A percentile compares a stretch with the other conserved stretches of the same genome.
phyloP scores from a whole-genome alignment of 805 yeast genomes.

The Candida coquimbonensis region DNA sequence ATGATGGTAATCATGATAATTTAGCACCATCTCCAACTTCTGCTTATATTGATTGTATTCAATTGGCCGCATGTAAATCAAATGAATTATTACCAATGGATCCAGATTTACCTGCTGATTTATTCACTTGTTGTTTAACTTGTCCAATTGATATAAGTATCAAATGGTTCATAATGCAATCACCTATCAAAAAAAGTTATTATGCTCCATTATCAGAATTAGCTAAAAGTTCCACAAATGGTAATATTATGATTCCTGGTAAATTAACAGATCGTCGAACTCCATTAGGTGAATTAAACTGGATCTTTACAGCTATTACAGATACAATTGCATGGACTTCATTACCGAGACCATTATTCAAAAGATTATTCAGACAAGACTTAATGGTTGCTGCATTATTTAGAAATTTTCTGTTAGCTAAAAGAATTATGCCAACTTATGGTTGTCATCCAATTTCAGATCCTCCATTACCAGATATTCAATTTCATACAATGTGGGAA shows the following conservation, averaged over 20 bases:
- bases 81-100: conserved; percentile 86
- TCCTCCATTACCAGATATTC: conserved; percentile 83
- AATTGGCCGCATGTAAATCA: conserved; percentile 85
- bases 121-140: conserved; percentile 91
- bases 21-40: conserved; percentile 37
- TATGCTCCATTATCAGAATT: conserved; percentile 33
- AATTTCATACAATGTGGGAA: conserved; percentile 92
- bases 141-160: conserved; percentile 93
- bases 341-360: conserved; percentile 79
- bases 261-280: conserved; percentile 88
- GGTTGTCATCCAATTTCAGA: conserved; percentile 93
- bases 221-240: conserved; percentile 26
- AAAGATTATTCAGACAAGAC: conserved; percentile 88
- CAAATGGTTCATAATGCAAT: conserved; percentile 84
- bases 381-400: conserved; percentile 94
- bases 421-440: conserved; percentile 85
- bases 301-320: conserved; percentile 97
- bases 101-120: conserved; percentile 92
- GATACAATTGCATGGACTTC: conserved; percentile 98
- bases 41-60: conserved; percentile 77
- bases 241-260: conserved; percentile 72
- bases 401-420: conserved; percentile 86
- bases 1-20: conserved; percentile 42
- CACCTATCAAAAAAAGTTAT: conserved; percentile 47
- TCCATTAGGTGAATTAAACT: conserved; percentile 90